phyloP scores from a whole-genome alignment of 768 basidiomycete genomes.

The Kwoniella botswanensis region DNA sequence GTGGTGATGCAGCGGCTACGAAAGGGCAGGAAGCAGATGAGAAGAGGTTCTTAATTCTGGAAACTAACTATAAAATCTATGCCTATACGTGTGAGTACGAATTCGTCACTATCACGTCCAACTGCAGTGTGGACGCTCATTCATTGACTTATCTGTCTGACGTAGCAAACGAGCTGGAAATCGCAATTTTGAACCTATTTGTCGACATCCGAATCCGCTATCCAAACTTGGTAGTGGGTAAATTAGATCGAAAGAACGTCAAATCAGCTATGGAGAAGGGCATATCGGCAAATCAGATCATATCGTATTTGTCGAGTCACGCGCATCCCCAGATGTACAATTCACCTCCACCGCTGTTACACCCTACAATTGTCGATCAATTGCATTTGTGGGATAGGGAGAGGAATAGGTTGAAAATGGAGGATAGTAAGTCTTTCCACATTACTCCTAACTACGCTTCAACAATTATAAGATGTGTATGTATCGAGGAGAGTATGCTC shows the following conservation, averaged over 20 bases:
- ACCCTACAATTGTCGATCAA: conserved; percentile 97
- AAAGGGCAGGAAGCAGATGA: conserved; percentile 61
- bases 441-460: no score
- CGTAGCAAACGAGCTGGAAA: conserved; percentile 91
- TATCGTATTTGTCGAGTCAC: conserved; percentile 89
- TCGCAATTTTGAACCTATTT: conserved; percentile 92
- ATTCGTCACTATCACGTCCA: neutral
- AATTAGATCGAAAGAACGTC: conserved; percentile 92
- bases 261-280: conserved; percentile 92
- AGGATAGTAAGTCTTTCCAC: conserved; percentile 69
- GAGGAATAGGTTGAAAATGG: conserved; percentile 83
- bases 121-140: no score
- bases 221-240: conserved; percentile 94
- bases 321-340: conserved; percentile 98
- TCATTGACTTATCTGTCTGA: no score
- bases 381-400: conserved; percentile 97
- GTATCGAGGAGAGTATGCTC: no score
- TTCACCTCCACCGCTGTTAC: conserved; percentile 76
- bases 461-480: no score
- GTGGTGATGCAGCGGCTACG: conserved; percentile 81
- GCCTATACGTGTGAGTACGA: conserved; percentile 83
- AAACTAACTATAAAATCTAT: conserved; percentile 97
- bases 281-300: conserved; percentile 98
- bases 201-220: conserved; percentile 91
- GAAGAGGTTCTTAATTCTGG: conserved; percentile 90